Base-by-base conservation (phyloP, 495 filamentous ascomycete species). In the Hyaloscypha variabilis region DNA sequence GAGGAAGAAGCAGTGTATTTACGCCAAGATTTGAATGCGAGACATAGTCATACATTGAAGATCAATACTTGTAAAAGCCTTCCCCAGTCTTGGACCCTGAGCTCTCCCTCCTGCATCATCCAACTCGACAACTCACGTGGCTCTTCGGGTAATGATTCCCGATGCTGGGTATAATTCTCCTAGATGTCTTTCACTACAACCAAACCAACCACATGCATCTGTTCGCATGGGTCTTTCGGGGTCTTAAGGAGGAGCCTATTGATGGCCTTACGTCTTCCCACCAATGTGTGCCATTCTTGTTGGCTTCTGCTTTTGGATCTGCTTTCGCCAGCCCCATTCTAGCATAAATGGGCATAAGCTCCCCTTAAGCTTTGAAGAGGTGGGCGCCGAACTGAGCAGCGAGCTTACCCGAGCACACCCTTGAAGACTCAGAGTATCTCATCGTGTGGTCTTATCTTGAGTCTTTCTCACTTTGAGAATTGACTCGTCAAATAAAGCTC, bases 261-360 rank as follows among this genome's bases (percentile, higher is more conserved):
- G 90, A 31, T 87, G 81, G 26, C 87, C 88, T 2, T 90, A 88
- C 64, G 81, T 91, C 62, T 75, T 92, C n/a, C 76, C 76, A 50
- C 85, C 83, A 65, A 77, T 90, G 70, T 71, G 80, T n/a, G 69
- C 86, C 56, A 87, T 89, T 74, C 75, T 85, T 3, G 74, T 88
- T 29, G 88, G 90, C 23, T 91, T 90, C 66, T 77, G 72, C 82
- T 34, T 74, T 76, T 21, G 71, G 58, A 24, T 71, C 75, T 0
- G 71, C 78, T 0, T 8, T 75, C 77, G 3, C 76, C 79, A 10
- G 75, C 77, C 21, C 88, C 90, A n/a, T n/a, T n/a, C n/a, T n/a
- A n/a, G n/a, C n/a, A n/a, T n/a, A n/a, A n/a, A 3, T 83, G 82
- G 0, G 83, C 89, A 1, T 83, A n/a, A n/a, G n/a, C n/a, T n/a